phyloP scores from a whole-genome alignment of 208 protist species.

The Leishmania martiniquensis region DNA sequence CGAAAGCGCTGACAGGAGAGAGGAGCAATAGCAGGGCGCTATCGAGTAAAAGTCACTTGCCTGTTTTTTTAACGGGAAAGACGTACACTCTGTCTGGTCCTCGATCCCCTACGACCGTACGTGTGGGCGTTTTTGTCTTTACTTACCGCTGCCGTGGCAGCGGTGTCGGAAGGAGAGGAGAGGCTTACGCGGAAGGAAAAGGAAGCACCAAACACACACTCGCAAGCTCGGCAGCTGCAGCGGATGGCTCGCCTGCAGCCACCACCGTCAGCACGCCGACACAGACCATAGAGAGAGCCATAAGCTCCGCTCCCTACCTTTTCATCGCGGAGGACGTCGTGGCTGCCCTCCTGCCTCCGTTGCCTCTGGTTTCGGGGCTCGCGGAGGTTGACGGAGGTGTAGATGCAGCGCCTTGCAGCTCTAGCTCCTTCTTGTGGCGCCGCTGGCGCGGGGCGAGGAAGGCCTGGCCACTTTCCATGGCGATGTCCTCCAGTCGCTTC shows the following conservation, averaged over 20 bases:
- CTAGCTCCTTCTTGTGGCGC: constrained; percentile 69
- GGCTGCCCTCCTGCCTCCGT: constrained; percentile 3
- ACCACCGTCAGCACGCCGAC: background rate
- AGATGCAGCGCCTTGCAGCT: constrained; percentile 30
- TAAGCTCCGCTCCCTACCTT: constrained; percentile 4
- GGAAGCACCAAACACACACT: background rate
- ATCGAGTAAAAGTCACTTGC: too few relatives aligned
- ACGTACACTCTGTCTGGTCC: too few relatives aligned
- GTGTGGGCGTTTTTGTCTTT: background rate
- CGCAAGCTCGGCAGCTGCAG: background rate
- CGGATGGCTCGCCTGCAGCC: background rate
- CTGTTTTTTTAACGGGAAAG: too few relatives aligned
- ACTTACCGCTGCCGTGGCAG: constrained; percentile 6
- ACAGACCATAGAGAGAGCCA: background rate
- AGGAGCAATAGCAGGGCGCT: background rate
- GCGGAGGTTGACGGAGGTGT: constrained; percentile 7
- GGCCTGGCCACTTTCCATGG: constrained; percentile 92
- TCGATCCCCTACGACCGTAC: too few relatives aligned
- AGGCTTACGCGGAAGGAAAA: background rate
- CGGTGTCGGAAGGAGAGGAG: background rate
- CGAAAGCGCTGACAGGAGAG: background rate
- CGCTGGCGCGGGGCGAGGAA: constrained; percentile 69
- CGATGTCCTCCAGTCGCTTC: constrained; percentile 90
- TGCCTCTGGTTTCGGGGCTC: background rate
- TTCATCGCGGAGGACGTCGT: background rate